Base-by-base conservation (phyloP, 441 rosid species). In the Sinapis alba region DNA sequence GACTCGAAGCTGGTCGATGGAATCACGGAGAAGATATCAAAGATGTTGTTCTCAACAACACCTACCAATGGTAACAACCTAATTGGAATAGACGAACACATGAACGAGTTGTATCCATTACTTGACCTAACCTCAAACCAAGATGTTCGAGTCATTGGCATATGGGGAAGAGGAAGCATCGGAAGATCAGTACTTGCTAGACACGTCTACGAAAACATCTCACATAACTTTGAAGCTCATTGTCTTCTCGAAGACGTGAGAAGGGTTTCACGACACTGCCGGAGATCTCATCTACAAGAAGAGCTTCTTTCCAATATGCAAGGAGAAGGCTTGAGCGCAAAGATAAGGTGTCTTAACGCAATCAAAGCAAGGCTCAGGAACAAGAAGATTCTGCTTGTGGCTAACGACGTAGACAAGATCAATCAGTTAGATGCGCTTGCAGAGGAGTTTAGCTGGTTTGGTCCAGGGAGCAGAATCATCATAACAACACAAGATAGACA, bases 381-480 rank as follows among this genome's bases (percentile, higher is more conserved):
- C 75, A 73, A 58, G 70, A 79, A 65, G 72, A 19, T 73, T 58
- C 59, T 79, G 9, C 56, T 79, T 24, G 79, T 79, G 27, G 78
- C 75, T 0, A 74, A 79, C 41, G 82, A 79, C 6, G 72, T 79
- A 1, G 75, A 69, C 38, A 79, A 74, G 63, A 47, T 73, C 18
- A 75, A 79, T 12, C 82, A 79, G 3, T 32, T 79, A 13, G 78
- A 74, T 34, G 68, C 72, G 7, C 75, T 79, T 45, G 82, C 64
- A 0, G 78, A 79, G 15, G 78, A 69, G 0, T 74, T 78, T 62
- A 73, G 65, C 62, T 78, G 70, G 69, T 78, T 78, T 73, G 78
- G 81, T 78, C 74, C 74, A 13, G 82, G 82, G 28, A 79, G 78
- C n/a, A 79, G 78, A 27, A 74, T 79, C 75, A 47, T 79, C 16